These are phyloP conservation scores for Anisodus acutangulus DNA, from an alignment of 257 asterid genomes.

Conservation along the genomic window DNA sequence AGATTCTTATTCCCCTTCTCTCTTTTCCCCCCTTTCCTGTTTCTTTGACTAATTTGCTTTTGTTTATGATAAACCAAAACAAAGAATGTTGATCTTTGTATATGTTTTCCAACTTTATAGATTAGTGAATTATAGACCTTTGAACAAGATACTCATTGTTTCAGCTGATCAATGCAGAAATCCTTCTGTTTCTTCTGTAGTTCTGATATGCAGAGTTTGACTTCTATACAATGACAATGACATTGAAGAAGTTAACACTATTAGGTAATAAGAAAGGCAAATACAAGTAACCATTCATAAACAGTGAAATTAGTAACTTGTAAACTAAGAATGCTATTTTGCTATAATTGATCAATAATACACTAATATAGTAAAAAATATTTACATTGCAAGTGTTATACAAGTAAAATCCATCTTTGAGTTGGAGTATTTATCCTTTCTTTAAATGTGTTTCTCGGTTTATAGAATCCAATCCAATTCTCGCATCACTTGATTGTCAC, in stretches of 20 bases:
- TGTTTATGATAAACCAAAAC: not conserved
- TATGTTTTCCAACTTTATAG: slow-evolving; percentile 11
- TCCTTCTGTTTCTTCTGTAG: not conserved
- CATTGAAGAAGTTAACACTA: too few relatives aligned
- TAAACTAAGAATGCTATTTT: too few relatives aligned
- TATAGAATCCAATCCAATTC: not conserved
- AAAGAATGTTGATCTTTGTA: slow-evolving; percentile 14
- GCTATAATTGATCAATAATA: too few relatives aligned
- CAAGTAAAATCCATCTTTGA: not conserved
- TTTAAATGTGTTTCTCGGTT: not conserved
- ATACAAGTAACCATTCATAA: too few relatives aligned
- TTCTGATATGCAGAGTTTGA: slow-evolving; percentile 1
- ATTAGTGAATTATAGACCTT: slow-evolving; percentile 10
- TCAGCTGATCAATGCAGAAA: slow-evolving; percentile 1
- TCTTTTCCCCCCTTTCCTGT: not conserved
- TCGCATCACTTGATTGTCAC: too few relatives aligned
- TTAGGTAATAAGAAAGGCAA: too few relatives aligned
- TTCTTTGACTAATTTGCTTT: not conserved
- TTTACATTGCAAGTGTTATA: too few relatives aligned
- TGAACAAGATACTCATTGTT: not conserved
- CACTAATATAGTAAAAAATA: too few relatives aligned
- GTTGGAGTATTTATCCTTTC: not conserved
- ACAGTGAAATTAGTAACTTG: too few relatives aligned
- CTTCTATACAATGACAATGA: not conserved
- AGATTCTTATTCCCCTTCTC: not conserved